Evolutionary conservation across 768 basidiomycete species (phyloP).

Genomic region (Pholiota conissans): DNA sequence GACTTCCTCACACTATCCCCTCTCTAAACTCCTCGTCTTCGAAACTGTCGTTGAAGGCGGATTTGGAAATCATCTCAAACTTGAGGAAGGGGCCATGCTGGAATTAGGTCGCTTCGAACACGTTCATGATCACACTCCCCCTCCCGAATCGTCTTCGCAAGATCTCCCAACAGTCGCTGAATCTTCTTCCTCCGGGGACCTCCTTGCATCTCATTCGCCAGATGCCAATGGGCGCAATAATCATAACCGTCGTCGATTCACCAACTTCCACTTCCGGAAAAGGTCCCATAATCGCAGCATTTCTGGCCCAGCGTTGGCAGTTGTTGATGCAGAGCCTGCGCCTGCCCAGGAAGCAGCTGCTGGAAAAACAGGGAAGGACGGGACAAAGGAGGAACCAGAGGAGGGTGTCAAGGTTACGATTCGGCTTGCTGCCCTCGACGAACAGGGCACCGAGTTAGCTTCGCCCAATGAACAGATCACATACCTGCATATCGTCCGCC

Average conservation of each 20-base stretch:
- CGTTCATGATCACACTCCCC: conserved; percentile 13
- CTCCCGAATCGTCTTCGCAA: conserved; percentile 15
- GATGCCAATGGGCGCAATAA: not conserved
- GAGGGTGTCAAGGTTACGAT: conserved; percentile 81
- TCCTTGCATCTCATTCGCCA: conserved; percentile 7
- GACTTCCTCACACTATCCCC: conserved; percentile 30
- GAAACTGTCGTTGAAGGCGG: conserved; percentile 76
- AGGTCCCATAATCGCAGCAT: conserved; percentile 48
- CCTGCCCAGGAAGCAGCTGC: conserved; percentile 31
- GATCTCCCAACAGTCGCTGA: conserved; percentile 13
- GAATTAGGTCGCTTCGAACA: conserved; percentile 79
- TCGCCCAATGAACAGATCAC: conserved; percentile 86
- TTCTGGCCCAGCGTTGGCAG: conserved; percentile 77
- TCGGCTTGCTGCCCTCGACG: conserved; percentile 78
- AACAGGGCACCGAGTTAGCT: conserved; percentile 64
- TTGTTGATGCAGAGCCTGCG: conserved; percentile 71
- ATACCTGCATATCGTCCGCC: conserved; percentile 80
- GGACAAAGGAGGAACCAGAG: conserved; percentile 30
- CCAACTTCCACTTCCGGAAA: conserved; percentile 67
- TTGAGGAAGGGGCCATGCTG: conserved; percentile 78
- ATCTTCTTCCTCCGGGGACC: conserved; percentile 13
- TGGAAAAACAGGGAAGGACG: conserved; percentile 40
- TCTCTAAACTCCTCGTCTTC: conserved; percentile 57
- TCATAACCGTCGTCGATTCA: conserved; percentile 54
- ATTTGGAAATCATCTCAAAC: conserved; percentile 69